Conservation (phyloP, 2,329 filamentous ascomycete species). For the Paramyrothecium roridum region DNA sequence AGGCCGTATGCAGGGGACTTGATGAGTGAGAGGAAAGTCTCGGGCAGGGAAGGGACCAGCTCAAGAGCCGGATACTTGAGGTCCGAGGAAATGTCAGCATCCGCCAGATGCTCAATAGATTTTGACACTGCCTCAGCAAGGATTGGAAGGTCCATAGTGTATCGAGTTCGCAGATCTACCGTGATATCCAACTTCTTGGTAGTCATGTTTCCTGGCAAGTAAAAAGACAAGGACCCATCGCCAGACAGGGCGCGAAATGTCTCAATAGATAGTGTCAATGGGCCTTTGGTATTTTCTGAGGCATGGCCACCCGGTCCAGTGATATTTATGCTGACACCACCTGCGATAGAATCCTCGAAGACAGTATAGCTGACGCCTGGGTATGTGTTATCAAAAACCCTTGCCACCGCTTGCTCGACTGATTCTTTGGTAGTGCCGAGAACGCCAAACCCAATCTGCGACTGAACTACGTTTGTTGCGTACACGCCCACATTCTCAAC, state of each 20-base stretch:
- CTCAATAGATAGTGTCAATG: constrained; percentile 8
- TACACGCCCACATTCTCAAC: constrained; percentile 13
- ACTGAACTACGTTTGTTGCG: constrained; percentile 11
- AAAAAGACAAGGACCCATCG: constrained; percentile 5
- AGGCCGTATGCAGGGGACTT: constrained; percentile 5
- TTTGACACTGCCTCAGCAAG: constrained; percentile 8
- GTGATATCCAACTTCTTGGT: constrained; percentile 12
- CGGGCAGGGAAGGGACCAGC: constrained; percentile 5
- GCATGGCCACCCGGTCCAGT: constrained; percentile 11
- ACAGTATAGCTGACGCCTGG: constrained; percentile 7
- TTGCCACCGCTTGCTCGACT: constrained; percentile 7
- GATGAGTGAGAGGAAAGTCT: constrained; percentile 6
- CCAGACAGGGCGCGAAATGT: constrained; percentile 8
- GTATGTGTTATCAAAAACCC: constrained; percentile 7
- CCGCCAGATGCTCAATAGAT: constrained; percentile 4
- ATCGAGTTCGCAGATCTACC: constrained; percentile 11
- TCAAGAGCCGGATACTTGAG: constrained; percentile 12
- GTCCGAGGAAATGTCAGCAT: constrained; percentile 6
- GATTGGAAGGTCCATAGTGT: constrained; percentile 5
- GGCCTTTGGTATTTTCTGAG: constrained; percentile 9
- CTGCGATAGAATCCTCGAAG: background rate
- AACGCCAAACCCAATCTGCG: constrained; percentile 8
- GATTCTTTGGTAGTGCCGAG: constrained; percentile 3
- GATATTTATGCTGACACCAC: constrained; percentile 9
- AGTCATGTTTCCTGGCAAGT: constrained; percentile 10